Percentiles rank a stretch among this genome's conserved stretches.
Evolutionary conservation across 805 yeast species (phyloP).

Genomic region (Candida jianshihensis): DNA sequence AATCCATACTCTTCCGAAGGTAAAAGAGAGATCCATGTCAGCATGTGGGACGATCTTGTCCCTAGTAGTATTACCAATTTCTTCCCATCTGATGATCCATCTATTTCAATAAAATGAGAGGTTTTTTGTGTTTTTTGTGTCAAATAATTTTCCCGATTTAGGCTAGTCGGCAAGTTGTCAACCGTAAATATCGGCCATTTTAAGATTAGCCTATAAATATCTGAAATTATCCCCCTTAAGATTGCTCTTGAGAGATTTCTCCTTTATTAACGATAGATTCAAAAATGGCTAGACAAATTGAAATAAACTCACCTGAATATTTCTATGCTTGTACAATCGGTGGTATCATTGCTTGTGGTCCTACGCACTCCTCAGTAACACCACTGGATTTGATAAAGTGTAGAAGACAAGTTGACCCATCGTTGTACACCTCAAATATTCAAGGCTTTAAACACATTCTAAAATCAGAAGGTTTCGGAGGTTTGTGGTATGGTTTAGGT

Average conservation of each 20-base stretch:
- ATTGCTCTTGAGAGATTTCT: background rate
- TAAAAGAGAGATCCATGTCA: constrained; percentile 24
- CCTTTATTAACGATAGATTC: constrained; percentile 40
- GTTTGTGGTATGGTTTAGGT: constrained; percentile 81
- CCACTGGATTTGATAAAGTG: constrained; percentile 93
- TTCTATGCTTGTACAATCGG: constrained; percentile 56
- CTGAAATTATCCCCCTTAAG: no score
- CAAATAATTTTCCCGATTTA: no score
- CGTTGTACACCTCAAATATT: constrained; percentile 64
- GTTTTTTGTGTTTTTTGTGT: no score
- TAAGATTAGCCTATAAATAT: no score
- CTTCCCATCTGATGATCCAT: no score
- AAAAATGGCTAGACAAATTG: constrained; percentile 15
- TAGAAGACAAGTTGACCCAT: constrained; percentile 80
- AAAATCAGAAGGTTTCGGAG: constrained; percentile 64
- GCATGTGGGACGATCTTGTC: constrained; percentile 27
- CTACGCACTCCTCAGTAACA: constrained; percentile 89
- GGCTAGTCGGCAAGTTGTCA: no score
- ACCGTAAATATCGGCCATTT: no score
- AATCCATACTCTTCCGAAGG: constrained; percentile 23
- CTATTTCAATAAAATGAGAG: no score
- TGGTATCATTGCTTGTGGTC: constrained; percentile 84
- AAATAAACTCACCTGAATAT: constrained; percentile 33
- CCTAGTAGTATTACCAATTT: background rate
- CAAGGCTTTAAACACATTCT: constrained; percentile 79